Evolutionary conservation across 1,284 basidiomycete species (phyloP).

Genomic region (Pseudozyma pruni): DNA sequence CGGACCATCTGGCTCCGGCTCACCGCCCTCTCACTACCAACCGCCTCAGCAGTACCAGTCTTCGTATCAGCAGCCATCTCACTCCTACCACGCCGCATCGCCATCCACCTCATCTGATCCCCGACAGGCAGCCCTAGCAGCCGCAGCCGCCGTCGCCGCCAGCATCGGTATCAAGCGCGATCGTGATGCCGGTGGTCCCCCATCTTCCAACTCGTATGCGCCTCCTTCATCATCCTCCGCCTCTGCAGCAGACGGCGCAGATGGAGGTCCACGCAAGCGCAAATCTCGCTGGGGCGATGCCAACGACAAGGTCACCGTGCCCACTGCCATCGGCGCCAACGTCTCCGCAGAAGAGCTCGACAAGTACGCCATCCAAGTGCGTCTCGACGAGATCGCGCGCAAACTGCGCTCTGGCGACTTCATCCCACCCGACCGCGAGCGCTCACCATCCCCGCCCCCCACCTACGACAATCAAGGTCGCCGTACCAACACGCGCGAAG

Average conservation of each 20-base stretch:
- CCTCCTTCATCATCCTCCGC: slow-evolving; percentile 8
- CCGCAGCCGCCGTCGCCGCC: slow-evolving; percentile 43
- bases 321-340: slow-evolving; percentile 61
- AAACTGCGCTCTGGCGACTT: slow-evolving; percentile 93
- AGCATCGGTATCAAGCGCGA: slow-evolving; percentile 48
- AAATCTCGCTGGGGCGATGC: slow-evolving; percentile 66
- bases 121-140: slow-evolving; percentile 31
- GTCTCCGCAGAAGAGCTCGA: slow-evolving; percentile 63
- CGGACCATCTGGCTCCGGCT: slow-evolving; percentile 10
- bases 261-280: slow-evolving; percentile 59
- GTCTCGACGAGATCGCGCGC: slow-evolving; percentile 95
- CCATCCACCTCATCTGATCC: slow-evolving; percentile 26
- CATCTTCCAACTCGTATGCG: neutral
- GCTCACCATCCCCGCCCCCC: slow-evolving; percentile 93
- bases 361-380: slow-evolving; percentile 66
- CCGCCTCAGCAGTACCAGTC: slow-evolving; percentile 10
- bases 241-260: slow-evolving; percentile 14
- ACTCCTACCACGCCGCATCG: slow-evolving; percentile 14
- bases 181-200: slow-evolving; percentile 25
- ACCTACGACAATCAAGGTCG: slow-evolving; percentile 97
- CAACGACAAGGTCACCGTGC: slow-evolving; percentile 49
- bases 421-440: slow-evolving; percentile 92
- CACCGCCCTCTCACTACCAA: slow-evolving; percentile 13
- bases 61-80: slow-evolving; percentile 19
- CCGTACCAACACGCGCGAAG: slow-evolving; percentile 96